phyloP scores from a whole-genome alignment of 805 yeast genomes.

The Zygoascus biomembranicola region DNA sequence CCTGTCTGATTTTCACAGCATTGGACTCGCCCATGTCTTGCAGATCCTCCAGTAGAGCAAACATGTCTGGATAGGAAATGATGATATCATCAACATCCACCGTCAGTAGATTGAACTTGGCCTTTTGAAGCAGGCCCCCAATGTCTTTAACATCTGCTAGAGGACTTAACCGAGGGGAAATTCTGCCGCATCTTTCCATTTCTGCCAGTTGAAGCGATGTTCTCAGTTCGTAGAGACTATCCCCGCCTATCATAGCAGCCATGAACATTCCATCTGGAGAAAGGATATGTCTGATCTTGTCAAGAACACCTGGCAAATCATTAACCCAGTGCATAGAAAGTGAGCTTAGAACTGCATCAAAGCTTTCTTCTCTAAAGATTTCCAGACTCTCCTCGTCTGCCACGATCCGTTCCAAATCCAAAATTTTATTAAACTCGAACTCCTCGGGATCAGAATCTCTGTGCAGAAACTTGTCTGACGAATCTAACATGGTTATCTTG shows the following conservation, averaged over 20 bases:
- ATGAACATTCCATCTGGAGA: slow-evolving; percentile 77
- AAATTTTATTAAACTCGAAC: slow-evolving; percentile 33
- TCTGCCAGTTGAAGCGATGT: slow-evolving; percentile 78
- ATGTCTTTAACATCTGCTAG: slow-evolving; percentile 71
- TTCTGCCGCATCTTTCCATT: slow-evolving; percentile 67
- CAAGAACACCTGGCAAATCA: slow-evolving; percentile 62
- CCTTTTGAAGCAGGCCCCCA: slow-evolving; percentile 62
- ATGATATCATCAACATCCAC: slow-evolving; percentile 78
- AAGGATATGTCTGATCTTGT: slow-evolving; percentile 47
- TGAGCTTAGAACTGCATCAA: slow-evolving; percentile 68
- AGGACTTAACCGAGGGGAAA: slow-evolving; percentile 76
- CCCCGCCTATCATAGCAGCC: slow-evolving; percentile 78
- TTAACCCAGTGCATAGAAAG: slow-evolving; percentile 78
- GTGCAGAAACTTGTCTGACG: slow-evolving; percentile 43
- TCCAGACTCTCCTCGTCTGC: slow-evolving; percentile 62
- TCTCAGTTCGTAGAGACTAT: slow-evolving; percentile 73
- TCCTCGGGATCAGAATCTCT: slow-evolving; percentile 38
- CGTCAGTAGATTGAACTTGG: slow-evolving; percentile 72
- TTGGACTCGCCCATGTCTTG: slow-evolving; percentile 83
- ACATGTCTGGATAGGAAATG: slow-evolving; percentile 67
- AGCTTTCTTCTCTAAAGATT: slow-evolving; percentile 37
- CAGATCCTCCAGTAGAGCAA: slow-evolving; percentile 59
- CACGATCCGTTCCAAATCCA: slow-evolving; percentile 43
- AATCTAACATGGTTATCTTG: slow-evolving; percentile 58
- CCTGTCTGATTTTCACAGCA: slow-evolving; percentile 39